Base-by-base conservation (phyloP, 495 filamentous ascomycete species). In the Penicillium psychrofluorescens region DNA sequence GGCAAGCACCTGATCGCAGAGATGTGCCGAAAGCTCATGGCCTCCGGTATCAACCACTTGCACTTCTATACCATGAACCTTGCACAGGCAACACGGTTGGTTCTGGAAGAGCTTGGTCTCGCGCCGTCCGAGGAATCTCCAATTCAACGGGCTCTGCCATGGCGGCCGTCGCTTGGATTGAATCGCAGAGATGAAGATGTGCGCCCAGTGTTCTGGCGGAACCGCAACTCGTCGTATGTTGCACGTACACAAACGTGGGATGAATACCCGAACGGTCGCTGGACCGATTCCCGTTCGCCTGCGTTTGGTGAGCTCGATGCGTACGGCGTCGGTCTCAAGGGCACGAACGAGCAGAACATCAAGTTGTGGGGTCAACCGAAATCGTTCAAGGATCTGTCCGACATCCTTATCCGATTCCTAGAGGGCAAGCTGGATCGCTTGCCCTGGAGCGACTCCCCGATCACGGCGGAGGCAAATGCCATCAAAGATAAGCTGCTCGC, bases 21-120 rank as follows among this genome's bases (percentile, higher is more conserved):
- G 43, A 82, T 99, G 81, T 97, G 94, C 62, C 78, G 83, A 35
- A 83, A 82, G 63, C 80, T 97, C 36, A 67, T 95, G 38, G 75
- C 79, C 33, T 78, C 81, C 12, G 92, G 91, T 12, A 87, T 96
- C 50, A 76, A 81, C 49, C 88, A 95, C 51, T 65, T 99, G 48
- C 94, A 99, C 66, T 99, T 99, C 67, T 99, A 99, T 64, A 99
- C 94, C 38, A 99, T 99, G 94, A 99, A 99, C 66, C 74, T 99
- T 10, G 91, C 89, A 6, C 88, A 95, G 59, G 86, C 92, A 14
- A 96, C 92, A 8, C 85, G 83, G 47, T 88, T 95, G 78, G 84
- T 96, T 29, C 76, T 99, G 16, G 89, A 97, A 50, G 90, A 95
- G 59, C 69, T 99, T 11, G 75, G 80, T 28, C 77, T 95, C 58